Base-by-base conservation (phyloP, 345 rosid species). In the Murraya paniculata region DNA sequence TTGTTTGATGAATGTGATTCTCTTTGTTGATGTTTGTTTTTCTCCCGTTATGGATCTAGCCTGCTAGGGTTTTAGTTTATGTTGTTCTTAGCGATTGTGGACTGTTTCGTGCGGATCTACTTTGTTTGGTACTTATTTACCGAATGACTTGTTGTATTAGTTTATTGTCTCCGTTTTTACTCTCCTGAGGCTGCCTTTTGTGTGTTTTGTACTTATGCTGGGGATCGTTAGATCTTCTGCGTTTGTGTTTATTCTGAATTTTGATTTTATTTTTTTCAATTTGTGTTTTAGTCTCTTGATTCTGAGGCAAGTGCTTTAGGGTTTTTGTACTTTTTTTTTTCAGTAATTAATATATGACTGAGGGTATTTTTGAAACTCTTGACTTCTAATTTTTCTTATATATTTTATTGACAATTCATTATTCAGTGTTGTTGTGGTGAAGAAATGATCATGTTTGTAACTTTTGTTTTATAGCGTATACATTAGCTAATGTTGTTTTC, bases 91-190 rank as follows among this genome's bases (percentile, higher is more conserved):
- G 45, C 39, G 67, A 9, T 28, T 50, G 48, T 57, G 53, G 1
- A 16, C 57, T 60, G 4, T 5, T 77, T 73, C 59, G 6, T 22
- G 3, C 28, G 81, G 85, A 83, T 83, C 85, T 77, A 36, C 41
- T 73, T 64, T 48, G 28, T 56, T 56, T 28, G 56, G 19, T 36
- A 4, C 21, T 36, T 58, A 24, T 57, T 25, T 58, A 57, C 7
- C 58, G 5, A 13, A 5, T 14, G 24, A 13, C 7, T 1, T 30
- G 21, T 64, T 22, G 11, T 21, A 45, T 18, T 45, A 6, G 27
- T 31, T 62, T 21, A 61, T 0, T 10, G 36, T 3, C 9, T 31
- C 11, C 62, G 3, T 64, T 50, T 65, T 74, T 4, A 2, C 27
- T 21, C 2, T n/a, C 5, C 28, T 16, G 3, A 56, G 57, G 7